Evolutionary conservation across 352 stramenopile species (phyloP), one percentile per base, ranked within the genome.

Genomic region (Albugo candida): DNA sequence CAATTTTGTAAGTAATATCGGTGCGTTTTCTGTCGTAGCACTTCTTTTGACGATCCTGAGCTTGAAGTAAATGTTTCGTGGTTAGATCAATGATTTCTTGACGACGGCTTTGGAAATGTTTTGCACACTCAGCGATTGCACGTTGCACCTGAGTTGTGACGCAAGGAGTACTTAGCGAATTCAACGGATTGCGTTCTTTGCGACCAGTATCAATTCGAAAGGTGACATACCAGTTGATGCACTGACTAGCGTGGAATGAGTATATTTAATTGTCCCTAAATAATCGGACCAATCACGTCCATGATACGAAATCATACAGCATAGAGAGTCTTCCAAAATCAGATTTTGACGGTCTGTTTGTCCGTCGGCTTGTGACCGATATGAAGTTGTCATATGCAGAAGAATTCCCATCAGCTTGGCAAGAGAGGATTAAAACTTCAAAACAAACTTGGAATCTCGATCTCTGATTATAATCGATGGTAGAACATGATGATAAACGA

Each of bases 381-480:
- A 17, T 4, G 50, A 11, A 10, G 51, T 56, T 2, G 51, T 55
- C 47, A 35, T 58, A 52, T 34, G 21, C 41, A 10, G 44, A 40
- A 46, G 13, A 6, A 35, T 51, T 45, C 38, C 45, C 49, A 64
- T 55, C 27, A 58, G 19, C 0, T 34, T 27, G 37, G 61, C 56
- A 12, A 60, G 45, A 0, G n/a, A 18, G 1, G 5, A 1, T 54
- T 51, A 64, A 21, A 64, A 64, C 13, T 50, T 24, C 5, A 19
- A 38, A 0, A 54, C 61, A 52, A 61, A 60, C 21, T 54, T 58
- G 4, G 38, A 11, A 37, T 61, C 54, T 34, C 54, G 43, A 21
- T 60, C 50, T 16, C 47, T 59, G 0, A 63, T 41, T 36, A 63
- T 53, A 1, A 21, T 31, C 13, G 35, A 1, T 2, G 51, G 55